Evolutionary conservation across 2,329 filamentous ascomycete species (phyloP).

Genomic region (Talaromyces pinophilus): DNA sequence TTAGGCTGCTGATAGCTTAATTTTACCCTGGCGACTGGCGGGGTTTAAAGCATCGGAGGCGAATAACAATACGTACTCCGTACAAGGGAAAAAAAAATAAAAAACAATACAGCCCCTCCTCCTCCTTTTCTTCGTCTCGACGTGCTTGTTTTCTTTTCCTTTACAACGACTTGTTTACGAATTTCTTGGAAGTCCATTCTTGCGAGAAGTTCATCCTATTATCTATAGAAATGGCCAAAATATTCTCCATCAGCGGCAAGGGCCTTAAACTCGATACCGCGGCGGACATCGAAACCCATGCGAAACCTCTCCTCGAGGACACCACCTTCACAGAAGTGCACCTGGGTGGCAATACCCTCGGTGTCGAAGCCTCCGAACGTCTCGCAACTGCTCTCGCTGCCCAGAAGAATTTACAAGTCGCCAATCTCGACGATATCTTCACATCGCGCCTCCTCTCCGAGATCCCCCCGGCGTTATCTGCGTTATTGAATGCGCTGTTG

Average conservation of each 20-base stretch:
- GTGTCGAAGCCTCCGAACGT: constrained; percentile 81
- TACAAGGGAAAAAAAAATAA: background rate
- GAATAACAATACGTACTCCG: background rate
- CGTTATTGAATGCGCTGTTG: constrained; percentile 81
- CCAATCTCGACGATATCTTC: constrained; percentile 96
- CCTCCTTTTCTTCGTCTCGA: constrained; percentile 6
- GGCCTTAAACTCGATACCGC: constrained; percentile 89
- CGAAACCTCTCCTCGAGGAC: constrained; percentile 71
- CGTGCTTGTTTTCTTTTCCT: background rate
- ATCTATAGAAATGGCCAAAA: constrained; percentile 37
- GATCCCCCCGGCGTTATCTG: constrained; percentile 85
- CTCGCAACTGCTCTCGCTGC: constrained; percentile 80
- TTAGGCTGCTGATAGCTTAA: constrained; percentile 1
- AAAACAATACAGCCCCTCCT: constrained; percentile 21
- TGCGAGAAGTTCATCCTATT: no score
- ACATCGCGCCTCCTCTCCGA: constrained; percentile 90
- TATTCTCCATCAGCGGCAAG: constrained; percentile 87
- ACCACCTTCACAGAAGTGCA: constrained; percentile 75
- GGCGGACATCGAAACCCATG: constrained; percentile 80
- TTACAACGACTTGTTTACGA: background rate
- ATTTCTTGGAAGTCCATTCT: no score
- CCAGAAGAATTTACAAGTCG: constrained; percentile 77
- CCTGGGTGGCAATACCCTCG: constrained; percentile 88
- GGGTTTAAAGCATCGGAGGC: constrained; percentile 9
- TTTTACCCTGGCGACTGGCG: constrained; percentile 16